Percentiles rank a stretch among this genome's conserved stretches.
Conservation (phyloP, 768 basidiomycete species). For the Calocybe indica region DNA sequence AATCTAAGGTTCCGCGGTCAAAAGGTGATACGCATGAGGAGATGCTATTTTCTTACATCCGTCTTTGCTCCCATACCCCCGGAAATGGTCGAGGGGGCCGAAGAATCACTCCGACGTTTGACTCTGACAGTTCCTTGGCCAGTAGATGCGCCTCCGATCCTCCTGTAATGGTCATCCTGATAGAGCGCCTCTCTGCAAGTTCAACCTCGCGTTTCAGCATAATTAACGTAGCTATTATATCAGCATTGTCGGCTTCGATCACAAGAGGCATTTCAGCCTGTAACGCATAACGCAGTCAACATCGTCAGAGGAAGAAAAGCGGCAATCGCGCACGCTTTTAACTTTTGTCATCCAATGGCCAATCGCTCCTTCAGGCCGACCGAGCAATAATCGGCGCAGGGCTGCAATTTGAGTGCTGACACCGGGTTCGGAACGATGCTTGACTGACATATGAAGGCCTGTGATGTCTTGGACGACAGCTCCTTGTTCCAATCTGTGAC, state of each 20-base stretch:
- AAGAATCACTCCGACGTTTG: conserved; percentile 41
- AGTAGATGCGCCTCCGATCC: conserved; percentile 64
- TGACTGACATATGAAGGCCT: conserved; percentile 62
- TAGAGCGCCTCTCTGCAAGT: conserved; percentile 27
- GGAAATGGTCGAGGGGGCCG: conserved; percentile 68
- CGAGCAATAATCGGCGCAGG: conserved; percentile 59
- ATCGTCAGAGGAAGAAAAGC: neutral
- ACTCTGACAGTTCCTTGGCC: conserved; percentile 57
- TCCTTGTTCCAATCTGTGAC: conserved; percentile 51
- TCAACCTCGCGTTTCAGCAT: conserved; percentile 63
- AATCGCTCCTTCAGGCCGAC: conserved; percentile 27
- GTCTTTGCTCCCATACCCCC: conserved; percentile 56
- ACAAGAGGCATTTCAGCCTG: conserved; percentile 74
- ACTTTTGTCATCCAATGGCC: conserved; percentile 43
- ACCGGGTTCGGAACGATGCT: conserved; percentile 44
- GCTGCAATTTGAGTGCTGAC: conserved; percentile 80
- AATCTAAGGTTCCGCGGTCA: conserved; percentile 25
- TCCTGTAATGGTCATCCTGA: conserved; percentile 60
- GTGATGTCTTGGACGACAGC: conserved; percentile 60
- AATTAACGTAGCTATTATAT: conserved; percentile 76
- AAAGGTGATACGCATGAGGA: conserved; percentile 1
- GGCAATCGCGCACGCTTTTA: conserved; percentile 24
- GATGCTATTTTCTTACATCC: conserved; percentile 41
- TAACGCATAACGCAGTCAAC: neutral
- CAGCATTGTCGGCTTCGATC: conserved; percentile 68